Base-by-base conservation (phyloP, 2,329 filamentous ascomycete genomes). In the Exophiala mesophila region DNA sequence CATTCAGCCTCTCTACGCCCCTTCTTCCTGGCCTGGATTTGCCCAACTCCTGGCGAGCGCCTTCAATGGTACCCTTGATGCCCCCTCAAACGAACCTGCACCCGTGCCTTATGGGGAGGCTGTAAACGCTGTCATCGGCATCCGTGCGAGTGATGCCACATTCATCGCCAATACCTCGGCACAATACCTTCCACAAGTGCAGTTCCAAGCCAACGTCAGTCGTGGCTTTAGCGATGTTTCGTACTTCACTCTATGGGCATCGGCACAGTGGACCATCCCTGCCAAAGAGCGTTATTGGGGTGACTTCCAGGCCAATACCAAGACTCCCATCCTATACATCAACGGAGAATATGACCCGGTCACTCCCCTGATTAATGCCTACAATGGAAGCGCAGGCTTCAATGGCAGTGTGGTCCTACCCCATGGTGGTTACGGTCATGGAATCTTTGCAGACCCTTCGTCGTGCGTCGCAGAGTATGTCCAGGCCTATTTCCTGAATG, bases 401-500 rank as follows among this genome's bases (percentile, higher is more conserved):
- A 40, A 54, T 13, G 55, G 48, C 6, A 61, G 57, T 36, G 50
- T 52, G 2, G 43, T 61, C 8, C 50, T 61, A 12, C 47, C 53
- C 26, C 44, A 57, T 23, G 38, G 28, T 24, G 44, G 47, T 12
- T 41, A 44, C 17, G 47, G 47, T 12, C 55, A 57, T 39, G 55
- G 55, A 9, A 39, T 57, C 33, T 32, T 60, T 5, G 47, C 39
- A 0, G 47, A 55, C 1, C 58, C 59, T 3, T 67, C 63, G 2
- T 40, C 47, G 4, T 69, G 66, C 47, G 59, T 55, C 4, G 38
- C 55, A 4, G 44, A 50, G 31, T 45, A 52, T 3, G 55, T 61
- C 3, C 42, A 46, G 16, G 53, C 48, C 5, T 68, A 67, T 41
- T 68, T 62, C 50, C 36, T 34, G 4, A 54, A 65, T 28, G 63